Conservation (phyloP, 2,329 filamentous ascomycete genomes). For the Fusarium oxysporum region DNA sequence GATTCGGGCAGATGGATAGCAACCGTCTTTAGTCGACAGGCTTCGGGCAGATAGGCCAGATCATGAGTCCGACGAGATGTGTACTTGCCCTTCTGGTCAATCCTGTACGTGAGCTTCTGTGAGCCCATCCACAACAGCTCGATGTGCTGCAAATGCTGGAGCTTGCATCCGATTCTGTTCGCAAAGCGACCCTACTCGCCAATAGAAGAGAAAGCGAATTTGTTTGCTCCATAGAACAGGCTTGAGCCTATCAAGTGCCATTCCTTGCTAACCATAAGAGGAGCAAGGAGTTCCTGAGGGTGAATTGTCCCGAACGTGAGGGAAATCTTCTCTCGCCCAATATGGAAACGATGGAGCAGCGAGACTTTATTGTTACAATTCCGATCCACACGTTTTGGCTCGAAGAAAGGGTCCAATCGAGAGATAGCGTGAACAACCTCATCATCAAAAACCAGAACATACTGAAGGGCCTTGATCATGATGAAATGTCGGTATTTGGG, state of each 20-base stretch:
- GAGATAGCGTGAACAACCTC: conserved; percentile 58
- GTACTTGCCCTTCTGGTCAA: conserved; percentile 35
- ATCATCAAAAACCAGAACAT: conserved; percentile 50
- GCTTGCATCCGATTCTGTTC: conserved; percentile 54
- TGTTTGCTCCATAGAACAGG: conserved; percentile 62
- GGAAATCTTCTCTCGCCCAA: conserved; percentile 47
- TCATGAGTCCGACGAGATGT: conserved; percentile 54
- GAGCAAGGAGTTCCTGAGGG: conserved; percentile 52
- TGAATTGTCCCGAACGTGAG: conserved; percentile 48
- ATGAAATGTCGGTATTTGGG: background rate
- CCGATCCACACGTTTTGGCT: conserved; percentile 34
- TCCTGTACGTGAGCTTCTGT: conserved; percentile 45
- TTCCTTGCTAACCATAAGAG: conserved; percentile 54
- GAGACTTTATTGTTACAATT: conserved; percentile 14
- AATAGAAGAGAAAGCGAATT: conserved; percentile 64
- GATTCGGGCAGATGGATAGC: conserved; percentile 57
- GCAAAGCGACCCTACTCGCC: conserved; percentile 63
- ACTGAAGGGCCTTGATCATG: conserved; percentile 53
- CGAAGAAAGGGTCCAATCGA: conserved; percentile 53
- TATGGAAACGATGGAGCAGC: conserved; percentile 55
- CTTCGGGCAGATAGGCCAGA: conserved; percentile 52
- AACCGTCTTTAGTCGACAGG: conserved; percentile 55
- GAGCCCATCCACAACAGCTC: conserved; percentile 58
- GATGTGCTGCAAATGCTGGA: conserved; percentile 58
- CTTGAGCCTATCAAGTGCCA: conserved; percentile 56